Conservation (phyloP, 2,329 filamentous ascomycete genomes). For the Cephalotrichum gorgonifer region DNA sequence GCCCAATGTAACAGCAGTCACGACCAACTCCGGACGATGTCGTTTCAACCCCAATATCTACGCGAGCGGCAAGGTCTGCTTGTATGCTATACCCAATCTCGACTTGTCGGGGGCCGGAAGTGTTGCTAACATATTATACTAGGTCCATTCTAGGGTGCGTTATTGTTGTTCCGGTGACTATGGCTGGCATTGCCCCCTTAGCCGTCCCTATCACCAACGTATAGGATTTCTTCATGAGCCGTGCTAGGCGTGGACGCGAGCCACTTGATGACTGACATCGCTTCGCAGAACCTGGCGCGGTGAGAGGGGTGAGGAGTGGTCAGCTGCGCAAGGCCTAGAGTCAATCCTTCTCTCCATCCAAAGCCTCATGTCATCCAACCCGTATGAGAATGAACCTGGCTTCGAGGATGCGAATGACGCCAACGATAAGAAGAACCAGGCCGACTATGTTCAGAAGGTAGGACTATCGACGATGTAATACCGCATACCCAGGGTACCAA, state of each 20-base stretch:
- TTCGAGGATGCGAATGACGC: conserved; percentile 66
- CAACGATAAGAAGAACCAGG: conserved; percentile 63
- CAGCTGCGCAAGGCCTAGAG: conserved; percentile 86
- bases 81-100: conserved; percentile 46
- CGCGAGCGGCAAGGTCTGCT: conserved; percentile 77
- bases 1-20: conserved; percentile 55
- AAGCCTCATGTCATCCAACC: conserved; percentile 86
- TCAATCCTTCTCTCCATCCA: conserved; percentile 93
- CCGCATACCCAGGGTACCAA: background rate
- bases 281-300: conserved; percentile 81
- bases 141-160: conserved; percentile 78
- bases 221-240: background rate
- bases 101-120: background rate
- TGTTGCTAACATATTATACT: conserved; percentile 10
- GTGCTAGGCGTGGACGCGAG: background rate
- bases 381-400: conserved; percentile 93
- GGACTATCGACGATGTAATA: background rate
- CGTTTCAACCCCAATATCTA: conserved; percentile 98
- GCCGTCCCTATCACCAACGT: background rate
- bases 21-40: conserved; percentile 79
- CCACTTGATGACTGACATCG: conserved; percentile 8
- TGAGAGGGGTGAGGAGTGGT: conserved; percentile 88
- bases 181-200: background rate
- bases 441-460: conserved; percentile 71
- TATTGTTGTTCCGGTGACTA: background rate